Base-by-base conservation (phyloP, 1,284 basidiomycete genomes). In the Paramarasmius palmivorus region DNA sequence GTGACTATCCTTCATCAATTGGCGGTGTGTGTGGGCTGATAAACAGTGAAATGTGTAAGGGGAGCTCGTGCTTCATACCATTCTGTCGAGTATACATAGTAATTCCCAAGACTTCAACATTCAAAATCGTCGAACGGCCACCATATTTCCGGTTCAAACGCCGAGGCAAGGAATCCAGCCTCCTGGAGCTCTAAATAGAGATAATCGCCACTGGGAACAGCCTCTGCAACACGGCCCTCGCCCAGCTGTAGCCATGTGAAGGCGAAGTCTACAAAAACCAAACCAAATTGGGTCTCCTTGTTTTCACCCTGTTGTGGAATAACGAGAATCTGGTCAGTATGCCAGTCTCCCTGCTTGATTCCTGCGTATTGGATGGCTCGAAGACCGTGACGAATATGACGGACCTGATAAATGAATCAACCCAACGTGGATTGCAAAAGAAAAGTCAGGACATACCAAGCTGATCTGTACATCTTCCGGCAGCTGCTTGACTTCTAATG, bases 211-310 rank as follows among this genome's bases (percentile, higher is more conserved):
- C 2, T 5, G 10, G 2, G 39, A 22, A 40, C 12, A 40, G 9
- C 12, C 19, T 40, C 39, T 12, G 39, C 39, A 40, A 40, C 17
- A 9, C 9, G 9, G 10, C 12, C 39, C 10, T 19, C 39, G 5
- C 39, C 39, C 12, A 17, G 39, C 12, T 17, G 39, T 9, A 40
- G 17, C 9, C 22, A 17, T 22, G 40, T 22, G 40, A 42, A 51
- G 10, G 39, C 40, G n/a, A 51, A 51, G 12, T 51, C 50, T 12
- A 51, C 42, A 29, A 51, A 42, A 12, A 44, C 38, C 32, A 48
- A 34, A 8, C 32, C 20, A 29, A 10, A 8, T 12, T 49, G 25
- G 12, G 29, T 6, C 12, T 32, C 29, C 12, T 12, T 32, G 6
- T 12, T 12, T 2, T 15, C n/a, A 25, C 22, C 32, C 20, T 32